Conservation (phyloP, 2,329 filamentous ascomycete species). For the Trichoderma polysporum region DNA sequence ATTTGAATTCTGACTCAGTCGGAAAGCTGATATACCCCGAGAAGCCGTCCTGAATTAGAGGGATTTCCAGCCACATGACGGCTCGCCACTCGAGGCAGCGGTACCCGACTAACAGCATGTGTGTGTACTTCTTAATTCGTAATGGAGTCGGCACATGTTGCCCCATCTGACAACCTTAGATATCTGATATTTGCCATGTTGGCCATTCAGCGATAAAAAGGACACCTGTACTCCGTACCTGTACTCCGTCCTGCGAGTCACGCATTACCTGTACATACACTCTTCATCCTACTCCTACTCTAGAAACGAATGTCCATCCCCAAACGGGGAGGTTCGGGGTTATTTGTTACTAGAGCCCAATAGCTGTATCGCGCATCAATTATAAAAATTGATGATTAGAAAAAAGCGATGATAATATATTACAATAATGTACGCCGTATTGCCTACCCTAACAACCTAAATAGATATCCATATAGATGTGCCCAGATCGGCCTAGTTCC, state of each 20-base stretch:
- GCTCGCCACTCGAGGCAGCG: background rate
- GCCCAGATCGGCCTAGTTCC: background rate
- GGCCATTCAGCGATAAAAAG: background rate
- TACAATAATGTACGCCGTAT: too few species aligned
- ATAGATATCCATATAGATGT: background rate
- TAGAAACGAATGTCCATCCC: background rate
- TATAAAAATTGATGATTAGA: background rate
- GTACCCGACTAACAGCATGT: background rate
- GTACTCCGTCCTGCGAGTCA: background rate
- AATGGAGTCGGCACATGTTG: background rate
- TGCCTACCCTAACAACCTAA: background rate
- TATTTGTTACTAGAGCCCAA: background rate
- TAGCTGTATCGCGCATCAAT: background rate
- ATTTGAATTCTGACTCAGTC: background rate
- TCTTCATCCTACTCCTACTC: background rate
- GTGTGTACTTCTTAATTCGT: too few species aligned
- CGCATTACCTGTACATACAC: background rate
- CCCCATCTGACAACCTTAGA: background rate
- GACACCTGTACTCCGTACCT: background rate
- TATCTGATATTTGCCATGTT: background rate
- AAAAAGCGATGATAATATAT: background rate
- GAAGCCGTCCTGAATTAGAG: background rate
- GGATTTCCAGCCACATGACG: background rate
- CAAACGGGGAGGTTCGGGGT: background rate
- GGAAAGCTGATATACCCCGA: conserved; percentile 4